Evolutionary conservation across 1,139 yeast genomes (phyloP).

Genomic region (Taphrina betulina): DNA sequence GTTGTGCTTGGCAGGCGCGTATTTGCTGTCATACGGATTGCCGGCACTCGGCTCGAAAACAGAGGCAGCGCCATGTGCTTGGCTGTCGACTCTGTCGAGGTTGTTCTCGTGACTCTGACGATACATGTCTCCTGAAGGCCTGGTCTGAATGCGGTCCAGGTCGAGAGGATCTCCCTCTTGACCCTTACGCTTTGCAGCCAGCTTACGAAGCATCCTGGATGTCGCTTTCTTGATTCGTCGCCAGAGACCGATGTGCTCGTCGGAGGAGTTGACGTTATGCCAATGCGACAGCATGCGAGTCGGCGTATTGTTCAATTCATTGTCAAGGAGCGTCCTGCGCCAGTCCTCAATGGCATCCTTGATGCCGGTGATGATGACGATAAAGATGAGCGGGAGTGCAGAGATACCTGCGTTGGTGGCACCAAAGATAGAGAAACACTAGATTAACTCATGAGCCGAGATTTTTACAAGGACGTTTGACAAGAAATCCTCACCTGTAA

Average conservation of each 20-base stretch:
- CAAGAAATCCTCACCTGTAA: slow-evolving; percentile 52
- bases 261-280: slow-evolving; percentile 73
- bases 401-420: slow-evolving; percentile 85
- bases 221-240: slow-evolving; percentile 59
- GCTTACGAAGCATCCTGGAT: slow-evolving; percentile 41
- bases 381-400: slow-evolving; percentile 90
- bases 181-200: slow-evolving; percentile 36
- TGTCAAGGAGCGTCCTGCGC: slow-evolving; percentile 73
- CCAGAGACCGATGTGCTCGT: slow-evolving; percentile 64
- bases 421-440: slow-evolving; percentile 75
- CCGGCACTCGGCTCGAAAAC: slow-evolving; percentile 28
- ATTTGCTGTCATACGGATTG: slow-evolving; percentile 13
- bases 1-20: slow-evolving; percentile 26
- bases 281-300: slow-evolving; percentile 74
- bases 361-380: slow-evolving; percentile 80
- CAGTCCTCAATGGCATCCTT: slow-evolving; percentile 96
- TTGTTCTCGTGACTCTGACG: slow-evolving; percentile 29
- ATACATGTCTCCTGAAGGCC: slow-evolving; percentile 25
- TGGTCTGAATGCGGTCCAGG: slow-evolving; percentile 29
- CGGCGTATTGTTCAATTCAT: slow-evolving; percentile 81
- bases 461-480: not conserved
- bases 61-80: slow-evolving; percentile 26
- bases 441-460: not conserved
- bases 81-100: slow-evolving; percentile 20
- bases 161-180: slow-evolving; percentile 33